Evolutionary conservation across 306 rosid genomes (phyloP).

Genomic region (Gillenia trifoliata): DNA sequence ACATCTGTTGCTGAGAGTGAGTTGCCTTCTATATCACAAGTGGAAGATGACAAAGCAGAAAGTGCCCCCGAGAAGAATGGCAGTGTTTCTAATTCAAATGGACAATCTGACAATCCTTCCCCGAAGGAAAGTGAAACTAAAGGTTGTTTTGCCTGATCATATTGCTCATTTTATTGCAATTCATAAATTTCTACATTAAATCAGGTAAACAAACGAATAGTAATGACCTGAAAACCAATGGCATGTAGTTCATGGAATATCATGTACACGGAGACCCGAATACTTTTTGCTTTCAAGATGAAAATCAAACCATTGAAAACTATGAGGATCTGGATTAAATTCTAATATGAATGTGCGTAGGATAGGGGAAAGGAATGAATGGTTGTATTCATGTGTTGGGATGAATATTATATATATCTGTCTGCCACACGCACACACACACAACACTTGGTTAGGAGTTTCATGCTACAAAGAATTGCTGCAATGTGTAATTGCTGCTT

Average conservation of each 20-base stretch:
- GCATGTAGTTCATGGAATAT: neutral
- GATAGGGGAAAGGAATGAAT: neutral
- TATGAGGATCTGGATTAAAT: neutral
- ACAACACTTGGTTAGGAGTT: neutral
- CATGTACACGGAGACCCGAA: neutral
- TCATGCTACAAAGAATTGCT: neutral
- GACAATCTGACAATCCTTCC: constrained; percentile 25
- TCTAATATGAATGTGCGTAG: neutral
- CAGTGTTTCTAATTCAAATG: constrained; percentile 26
- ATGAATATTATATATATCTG: neutral
- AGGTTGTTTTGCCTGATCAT: constrained; percentile 31
- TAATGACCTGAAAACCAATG: neutral
- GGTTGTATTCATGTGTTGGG: neutral
- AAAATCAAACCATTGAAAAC: neutral
- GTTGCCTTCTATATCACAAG: constrained; percentile 29
- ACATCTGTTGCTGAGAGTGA: constrained; percentile 24
- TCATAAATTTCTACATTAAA: neutral
- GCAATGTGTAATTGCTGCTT: neutral
- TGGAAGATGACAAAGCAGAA: constrained; percentile 2
- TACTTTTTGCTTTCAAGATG: neutral
- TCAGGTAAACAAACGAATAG: constrained; percentile 1
- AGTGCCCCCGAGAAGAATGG: constrained; percentile 25
- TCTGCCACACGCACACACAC: neutral
- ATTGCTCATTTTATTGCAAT: constrained; percentile 15
- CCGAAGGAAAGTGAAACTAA: constrained; percentile 29